Evolutionary conservation across 768 basidiomycete genomes (phyloP), one percentile per base, ranked within the genome.

Genomic region (Leccinum rimulosum): DNA sequence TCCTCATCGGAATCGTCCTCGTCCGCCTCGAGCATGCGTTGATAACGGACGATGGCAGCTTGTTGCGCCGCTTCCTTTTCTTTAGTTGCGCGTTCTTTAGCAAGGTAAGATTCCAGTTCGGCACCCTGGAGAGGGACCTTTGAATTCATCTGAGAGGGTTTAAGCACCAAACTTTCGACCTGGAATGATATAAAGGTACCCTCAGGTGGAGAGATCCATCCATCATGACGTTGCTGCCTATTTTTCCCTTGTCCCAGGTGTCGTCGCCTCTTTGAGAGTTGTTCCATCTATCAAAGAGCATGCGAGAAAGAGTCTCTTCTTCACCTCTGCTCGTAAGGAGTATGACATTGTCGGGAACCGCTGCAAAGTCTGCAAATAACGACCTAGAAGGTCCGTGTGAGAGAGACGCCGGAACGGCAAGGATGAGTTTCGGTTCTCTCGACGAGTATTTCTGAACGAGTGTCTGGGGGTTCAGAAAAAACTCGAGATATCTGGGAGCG

Each of bases 21-120:
- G 69, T 96, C 95, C 0, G 95, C 96, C 76, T 98, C 95, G 22
- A 97, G 82, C 80, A 97, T 87, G 35, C 90, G 85, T 66, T 93
- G 91, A 55, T 86, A 88, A 35, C 94, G 87, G 15, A 83, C 91
- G 53, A 91, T 77, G 1, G 88, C 87, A 4, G 92, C 95, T 75
- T 93, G 88, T 50, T 92, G 87, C 1, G 91, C 93, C 0, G 87
- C 90, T 66, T 91, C 91, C 64, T 88, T 89, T 69, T 97, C 95
- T 68, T 87, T 89, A 28, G 77, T 84, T 3, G 80, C 79, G 17
- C 87, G 85, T 69, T 96, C 90, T 63, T 85, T 89, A 54, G 84
- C 84, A 45, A 90, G 80, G 71, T 88, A 84, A 12, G 81, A 84
- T 63, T 95, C 94, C 15, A 99, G 79, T 70, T 99, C 97, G 3